Base-by-base conservation (phyloP, 345 rosid species). In the Hypericum perforatum region DNA sequence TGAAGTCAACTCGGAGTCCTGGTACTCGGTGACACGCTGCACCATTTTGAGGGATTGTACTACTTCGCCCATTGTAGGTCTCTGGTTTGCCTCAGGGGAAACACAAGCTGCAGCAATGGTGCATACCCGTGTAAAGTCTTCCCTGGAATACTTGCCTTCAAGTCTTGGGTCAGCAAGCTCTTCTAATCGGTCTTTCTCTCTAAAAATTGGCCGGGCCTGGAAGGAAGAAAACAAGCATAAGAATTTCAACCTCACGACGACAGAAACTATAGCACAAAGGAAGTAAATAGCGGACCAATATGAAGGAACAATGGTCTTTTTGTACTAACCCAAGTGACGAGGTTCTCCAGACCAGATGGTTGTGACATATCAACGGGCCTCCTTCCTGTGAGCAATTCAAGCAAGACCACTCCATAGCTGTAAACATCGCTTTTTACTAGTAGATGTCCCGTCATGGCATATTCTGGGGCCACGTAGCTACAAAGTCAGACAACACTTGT, bases 21-120 rank as follows among this genome's bases (percentile, higher is more conserved):
- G 98, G 64, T 80, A 72, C 70, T 92, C 98, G 2, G 82, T 63
- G 0, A 77, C 78, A 0, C 91, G 78, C 77, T 88, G 98, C 56
- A 92, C 96, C 98, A 92, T 92, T 74, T 92, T 92, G 8, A 92
- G 85, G n/a, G 98, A 92, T 67, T 92, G 98, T 11, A 92, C 96
- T 59, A 92, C 98, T 83, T 92, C 96, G 0, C 98, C 98, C 96
- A 88, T 92, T 9, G 96, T 81, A 13, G 98, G 98, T 67, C 98
- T 73, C 60, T 88, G 96, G 72, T 63, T 92, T 5, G 96, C 89
- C 69, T 92, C 96, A 3, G 96, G 90, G 45, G 98, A 82, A 47
- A 92, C 98, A 63, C 98, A 92, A 53, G 96, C 98, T 11, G 98
- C 96, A 5, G 96, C 96, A 42, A 92, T 85, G 39, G 98, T 92